These are phyloP conservation scores for Biscogniauxia marginata DNA, from an alignment of 2,329 filamentous ascomycete species.

Conservation along the genomic window DNA sequence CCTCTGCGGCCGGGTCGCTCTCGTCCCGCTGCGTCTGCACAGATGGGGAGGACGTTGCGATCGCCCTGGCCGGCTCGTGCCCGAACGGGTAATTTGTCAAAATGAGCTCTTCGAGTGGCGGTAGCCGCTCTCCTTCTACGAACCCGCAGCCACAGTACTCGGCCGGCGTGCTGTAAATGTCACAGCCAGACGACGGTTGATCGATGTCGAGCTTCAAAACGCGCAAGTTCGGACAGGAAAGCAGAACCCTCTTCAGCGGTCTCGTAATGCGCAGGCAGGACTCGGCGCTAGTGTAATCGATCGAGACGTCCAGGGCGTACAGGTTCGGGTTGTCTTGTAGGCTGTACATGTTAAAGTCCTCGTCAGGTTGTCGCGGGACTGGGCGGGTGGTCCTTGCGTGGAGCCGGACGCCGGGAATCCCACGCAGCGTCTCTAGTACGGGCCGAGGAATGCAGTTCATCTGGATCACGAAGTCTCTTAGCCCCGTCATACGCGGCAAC, in stretches of 20 bases:
- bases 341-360: neutral
- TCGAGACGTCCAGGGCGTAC: neutral
- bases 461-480: constrained; percentile 3
- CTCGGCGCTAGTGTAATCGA: neutral
- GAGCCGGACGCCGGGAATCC: constrained; percentile 3
- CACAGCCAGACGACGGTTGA: neutral
- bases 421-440: constrained; percentile 1
- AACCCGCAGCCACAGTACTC: constrained; percentile 12
- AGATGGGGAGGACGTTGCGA: no score
- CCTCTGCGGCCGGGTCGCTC: no score
- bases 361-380: no score
- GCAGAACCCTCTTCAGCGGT: constrained; percentile 5
- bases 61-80: no score
- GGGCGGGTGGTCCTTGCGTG: no score
- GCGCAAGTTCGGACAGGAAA: constrained; percentile 11
- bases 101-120: constrained; percentile 7
- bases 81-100: constrained; percentile 7
- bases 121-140: constrained; percentile 4
- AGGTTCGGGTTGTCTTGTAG: constrained; percentile 3
- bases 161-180: neutral
- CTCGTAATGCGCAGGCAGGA: neutral
- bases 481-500: constrained; percentile 11
- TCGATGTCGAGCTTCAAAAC: constrained; percentile 1
- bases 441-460: neutral
- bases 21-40: no score